phyloP scores from a whole-genome alignment of 73 alveolate genomes.

The Paramecium pentaurelia region DNA sequence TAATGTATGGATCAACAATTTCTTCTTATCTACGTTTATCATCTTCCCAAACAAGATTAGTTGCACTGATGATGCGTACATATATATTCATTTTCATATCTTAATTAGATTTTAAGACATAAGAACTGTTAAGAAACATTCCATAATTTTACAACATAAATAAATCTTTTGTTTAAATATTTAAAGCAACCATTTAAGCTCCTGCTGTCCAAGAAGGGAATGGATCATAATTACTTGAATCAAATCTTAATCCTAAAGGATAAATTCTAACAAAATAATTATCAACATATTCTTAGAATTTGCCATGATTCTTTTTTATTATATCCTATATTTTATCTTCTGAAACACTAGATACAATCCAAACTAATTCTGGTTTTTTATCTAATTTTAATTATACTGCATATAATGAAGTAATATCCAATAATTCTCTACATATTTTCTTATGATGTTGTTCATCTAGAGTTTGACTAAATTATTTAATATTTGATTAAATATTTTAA shows the following conservation, averaged over 20 bases:
- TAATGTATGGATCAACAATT: constrained; percentile 38
- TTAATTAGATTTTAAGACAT: background rate
- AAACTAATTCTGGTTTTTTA: background rate
- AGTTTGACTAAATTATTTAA: background rate
- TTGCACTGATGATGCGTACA: background rate
- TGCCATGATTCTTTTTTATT: background rate
- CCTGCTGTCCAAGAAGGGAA: constrained; percentile 84
- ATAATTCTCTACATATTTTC: background rate
- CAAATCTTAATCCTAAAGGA: constrained; percentile 87
- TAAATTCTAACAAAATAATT: constrained; percentile 81
- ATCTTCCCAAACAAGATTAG: constrained; percentile 13
- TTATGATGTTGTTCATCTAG: background rate
- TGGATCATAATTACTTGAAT: constrained; percentile 90
- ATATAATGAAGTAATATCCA: background rate
- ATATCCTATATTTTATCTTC: background rate
- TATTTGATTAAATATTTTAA: background rate
- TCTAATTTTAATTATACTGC: constrained; percentile 6
- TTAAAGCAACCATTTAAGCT: constrained; percentile 89
- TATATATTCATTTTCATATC: background rate
- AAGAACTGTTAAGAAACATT: constrained; percentile 71
- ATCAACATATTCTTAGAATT: constrained; percentile 63
- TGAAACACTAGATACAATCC: background rate
- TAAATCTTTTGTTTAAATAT: constrained; percentile 82
- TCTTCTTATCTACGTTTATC: constrained; percentile 10
- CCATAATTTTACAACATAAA: constrained; percentile 79